A percentile compares a stretch with the other conserved stretches of the same genome.
Evolutionary conservation across 2,329 filamentous ascomycete genomes (phyloP).

Genomic region (Hirsutella minnesotensis): DNA sequence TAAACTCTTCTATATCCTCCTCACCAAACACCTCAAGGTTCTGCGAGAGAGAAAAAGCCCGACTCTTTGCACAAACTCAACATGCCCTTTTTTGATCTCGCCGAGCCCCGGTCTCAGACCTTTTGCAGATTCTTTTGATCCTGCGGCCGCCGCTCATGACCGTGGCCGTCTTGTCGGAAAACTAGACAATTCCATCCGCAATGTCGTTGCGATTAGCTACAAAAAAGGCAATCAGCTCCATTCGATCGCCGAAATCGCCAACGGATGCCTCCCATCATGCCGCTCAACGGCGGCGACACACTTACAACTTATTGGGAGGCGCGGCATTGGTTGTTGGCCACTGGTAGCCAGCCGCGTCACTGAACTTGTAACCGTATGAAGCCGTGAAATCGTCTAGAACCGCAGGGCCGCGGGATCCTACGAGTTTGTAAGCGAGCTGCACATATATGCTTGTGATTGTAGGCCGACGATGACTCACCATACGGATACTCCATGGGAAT

Average conservation of each 20-base stretch:
- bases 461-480: slow-evolving; percentile 42
- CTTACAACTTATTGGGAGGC: slow-evolving; percentile 67
- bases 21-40: too few species aligned
- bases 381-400: slow-evolving; percentile 97
- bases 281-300: slow-evolving; percentile 11
- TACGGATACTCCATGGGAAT: slow-evolving; percentile 99
- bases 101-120: too few species aligned
- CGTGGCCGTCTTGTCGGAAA: not conserved
- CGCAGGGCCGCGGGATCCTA: slow-evolving; percentile 90
- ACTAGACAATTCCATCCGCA: not conserved
- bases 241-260: not conserved
- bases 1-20: too few species aligned
- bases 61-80: too few species aligned
- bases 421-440: not conserved
- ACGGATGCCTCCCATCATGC: slow-evolving; percentile 6
- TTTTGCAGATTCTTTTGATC: not conserved
- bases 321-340: slow-evolving; percentile 72
- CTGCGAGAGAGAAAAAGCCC: too few species aligned
- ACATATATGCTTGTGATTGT: too few species aligned
- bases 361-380: slow-evolving; percentile 98
- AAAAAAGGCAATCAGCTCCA: not conserved
- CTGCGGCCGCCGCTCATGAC: not conserved
- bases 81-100: too few species aligned
- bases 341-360: slow-evolving; percentile 88
- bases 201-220: not conserved